phyloP scores from a whole-genome alignment of 2,329 filamentous ascomycete genomes.

The Xylaria sp. region DNA sequence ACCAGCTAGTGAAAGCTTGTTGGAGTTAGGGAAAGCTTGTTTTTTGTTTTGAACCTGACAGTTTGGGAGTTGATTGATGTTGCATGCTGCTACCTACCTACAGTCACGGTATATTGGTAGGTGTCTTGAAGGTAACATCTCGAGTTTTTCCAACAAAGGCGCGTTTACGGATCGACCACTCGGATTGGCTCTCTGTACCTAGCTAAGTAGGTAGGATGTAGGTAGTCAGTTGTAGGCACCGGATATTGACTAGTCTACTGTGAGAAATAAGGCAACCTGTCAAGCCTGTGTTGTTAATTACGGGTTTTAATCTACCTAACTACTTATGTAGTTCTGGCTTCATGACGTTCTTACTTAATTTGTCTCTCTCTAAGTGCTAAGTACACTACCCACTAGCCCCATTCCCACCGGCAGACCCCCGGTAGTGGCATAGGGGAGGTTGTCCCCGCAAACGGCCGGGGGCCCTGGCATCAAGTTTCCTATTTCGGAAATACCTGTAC shows the following conservation, averaged over 20 bases:
- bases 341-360: not conserved
- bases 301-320: not conserved
- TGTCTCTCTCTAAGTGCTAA: no score
- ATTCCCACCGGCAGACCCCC: no score
- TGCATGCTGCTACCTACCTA: not conserved
- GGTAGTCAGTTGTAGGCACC: not conserved
- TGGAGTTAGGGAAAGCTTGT: not conserved
- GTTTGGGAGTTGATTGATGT: no score
- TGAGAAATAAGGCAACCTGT: not conserved
- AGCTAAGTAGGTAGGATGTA: not conserved
- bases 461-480: not conserved
- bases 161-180: not conserved
- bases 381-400: no score
- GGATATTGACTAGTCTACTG: not conserved
- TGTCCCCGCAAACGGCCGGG: not conserved
- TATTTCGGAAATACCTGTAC: constrained; percentile 8
- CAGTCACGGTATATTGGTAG: no score
- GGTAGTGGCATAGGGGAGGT: not conserved
- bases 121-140: not conserved
- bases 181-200: not conserved
- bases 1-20: not conserved
- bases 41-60: no score
- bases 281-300: not conserved
- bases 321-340: not conserved
- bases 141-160: not conserved